Evolutionary conservation across 2,329 filamentous ascomycete species (phyloP).

Genomic region (Knufia petricola): DNA sequence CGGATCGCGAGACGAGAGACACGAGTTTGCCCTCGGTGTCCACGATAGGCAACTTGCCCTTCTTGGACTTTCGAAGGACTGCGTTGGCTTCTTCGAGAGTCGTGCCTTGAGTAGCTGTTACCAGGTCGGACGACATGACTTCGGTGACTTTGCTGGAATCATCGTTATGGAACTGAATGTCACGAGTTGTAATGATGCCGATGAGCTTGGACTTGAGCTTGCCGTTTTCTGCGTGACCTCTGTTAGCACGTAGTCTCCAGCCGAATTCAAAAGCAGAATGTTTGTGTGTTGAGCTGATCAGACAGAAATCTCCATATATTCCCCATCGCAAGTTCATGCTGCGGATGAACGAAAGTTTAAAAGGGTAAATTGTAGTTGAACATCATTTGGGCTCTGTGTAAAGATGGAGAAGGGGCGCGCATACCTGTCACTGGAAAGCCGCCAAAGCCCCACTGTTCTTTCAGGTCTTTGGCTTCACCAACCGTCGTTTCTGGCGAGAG

Average conservation of each 20-base stretch:
- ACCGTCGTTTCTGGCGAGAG: slow-evolving; percentile 81
- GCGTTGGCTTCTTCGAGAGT: slow-evolving; percentile 81
- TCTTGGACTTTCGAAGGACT: slow-evolving; percentile 90
- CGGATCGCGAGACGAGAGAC: slow-evolving; percentile 85
- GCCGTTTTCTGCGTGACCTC: slow-evolving; percentile 60
- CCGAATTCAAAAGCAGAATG: background rate
- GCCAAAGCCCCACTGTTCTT: slow-evolving; percentile 97
- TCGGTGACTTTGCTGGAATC: slow-evolving; percentile 62
- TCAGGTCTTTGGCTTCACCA: slow-evolving; percentile 79
- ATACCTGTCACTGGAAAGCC: slow-evolving; percentile 97
- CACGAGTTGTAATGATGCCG: slow-evolving; percentile 94
- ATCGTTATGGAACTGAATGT: slow-evolving; percentile 91
- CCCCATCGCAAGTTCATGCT: slow-evolving; percentile 83
- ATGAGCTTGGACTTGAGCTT: slow-evolving; percentile 91
- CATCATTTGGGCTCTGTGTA: slow-evolving; percentile 52
- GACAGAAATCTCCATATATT: slow-evolving; percentile 65
- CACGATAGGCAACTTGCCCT: slow-evolving; percentile 93
- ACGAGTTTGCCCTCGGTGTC: slow-evolving; percentile 76
- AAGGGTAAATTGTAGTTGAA: slow-evolving; percentile 50
- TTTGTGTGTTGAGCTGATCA: slow-evolving; percentile 31
- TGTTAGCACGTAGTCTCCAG: slow-evolving; percentile 10
- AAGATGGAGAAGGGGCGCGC: slow-evolving; percentile 32
- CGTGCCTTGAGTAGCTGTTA: slow-evolving; percentile 77
- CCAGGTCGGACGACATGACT: slow-evolving; percentile 91
- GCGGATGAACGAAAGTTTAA: slow-evolving; percentile 99